Evolutionary conservation across 345 rosid species (phyloP).

Genomic region (Pistacia integerrima): DNA sequence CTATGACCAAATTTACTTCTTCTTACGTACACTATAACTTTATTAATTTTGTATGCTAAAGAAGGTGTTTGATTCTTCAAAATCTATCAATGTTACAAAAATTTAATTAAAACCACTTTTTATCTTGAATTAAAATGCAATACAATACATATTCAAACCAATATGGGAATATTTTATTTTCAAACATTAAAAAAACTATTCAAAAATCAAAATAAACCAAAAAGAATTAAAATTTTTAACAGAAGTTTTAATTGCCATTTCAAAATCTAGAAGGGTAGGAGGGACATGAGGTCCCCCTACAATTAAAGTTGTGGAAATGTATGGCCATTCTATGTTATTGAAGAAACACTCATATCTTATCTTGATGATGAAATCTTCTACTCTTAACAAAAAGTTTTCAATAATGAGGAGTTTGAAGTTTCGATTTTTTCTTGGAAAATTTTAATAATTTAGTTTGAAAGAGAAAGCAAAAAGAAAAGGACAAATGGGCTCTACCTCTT

Average conservation of each 20-base stretch:
- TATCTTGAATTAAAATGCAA: no score
- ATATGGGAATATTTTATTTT: no score
- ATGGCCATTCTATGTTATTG: neutral
- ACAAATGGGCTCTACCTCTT: neutral
- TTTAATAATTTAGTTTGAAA: neutral
- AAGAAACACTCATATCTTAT: neutral
- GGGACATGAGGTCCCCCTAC: neutral
- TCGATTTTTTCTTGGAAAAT: neutral
- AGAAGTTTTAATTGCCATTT: neutral
- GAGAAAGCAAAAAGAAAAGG: slow-evolving; percentile 12
- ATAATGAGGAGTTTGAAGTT: neutral
- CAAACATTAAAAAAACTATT: no score
- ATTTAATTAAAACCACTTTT: no score
- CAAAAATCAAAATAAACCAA: no score
- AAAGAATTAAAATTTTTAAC: no score
- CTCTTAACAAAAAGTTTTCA: neutral
- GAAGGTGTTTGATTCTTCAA: no score
- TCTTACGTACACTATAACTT: no score
- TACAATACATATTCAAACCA: no score
- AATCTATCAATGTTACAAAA: no score
- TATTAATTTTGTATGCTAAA: no score
- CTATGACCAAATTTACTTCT: no score
- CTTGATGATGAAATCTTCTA: neutral
- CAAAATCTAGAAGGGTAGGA: neutral
- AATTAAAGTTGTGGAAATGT: neutral